phyloP scores from a whole-genome alignment of 371 early-diverging fungal genomes.

The Syncephalastrum monosporum region DNA sequence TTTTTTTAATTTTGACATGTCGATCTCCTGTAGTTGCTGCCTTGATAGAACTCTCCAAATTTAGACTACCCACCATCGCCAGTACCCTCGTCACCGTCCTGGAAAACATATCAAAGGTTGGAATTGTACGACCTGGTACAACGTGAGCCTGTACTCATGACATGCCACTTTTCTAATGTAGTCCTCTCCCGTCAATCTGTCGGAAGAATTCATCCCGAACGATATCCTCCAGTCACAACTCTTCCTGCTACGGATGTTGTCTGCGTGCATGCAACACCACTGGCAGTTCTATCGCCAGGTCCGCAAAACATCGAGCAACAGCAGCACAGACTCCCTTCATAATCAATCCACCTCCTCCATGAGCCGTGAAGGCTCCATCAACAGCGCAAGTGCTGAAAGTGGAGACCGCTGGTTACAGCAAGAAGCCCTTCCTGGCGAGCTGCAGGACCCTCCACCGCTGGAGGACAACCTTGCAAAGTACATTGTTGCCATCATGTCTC shows the following conservation, averaged over 20 bases:
- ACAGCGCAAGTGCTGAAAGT: constrained; percentile 8
- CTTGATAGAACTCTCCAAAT: constrained; percentile 66
- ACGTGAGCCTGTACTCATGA: background rate
- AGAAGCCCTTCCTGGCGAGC: constrained; percentile 21
- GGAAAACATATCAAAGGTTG: constrained; percentile 63
- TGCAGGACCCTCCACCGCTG: constrained; percentile 75
- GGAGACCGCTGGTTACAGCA: constrained; percentile 26
- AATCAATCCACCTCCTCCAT: constrained; percentile 6
- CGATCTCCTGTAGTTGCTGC: constrained; percentile 44
- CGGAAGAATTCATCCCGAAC: constrained; percentile 56
- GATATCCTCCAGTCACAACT: constrained; percentile 74
- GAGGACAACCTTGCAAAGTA: constrained; percentile 71
- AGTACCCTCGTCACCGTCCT: constrained; percentile 52
- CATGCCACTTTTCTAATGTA: constrained; percentile 2
- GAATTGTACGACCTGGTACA: constrained; percentile 7
- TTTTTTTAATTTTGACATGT: background rate
- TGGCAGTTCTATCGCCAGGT: constrained; percentile 66
- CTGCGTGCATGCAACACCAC: constrained; percentile 72
- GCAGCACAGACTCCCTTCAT: background rate
- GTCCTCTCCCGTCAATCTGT: constrained; percentile 38
- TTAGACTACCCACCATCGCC: constrained; percentile 59
- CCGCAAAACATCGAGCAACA: constrained; percentile 10
- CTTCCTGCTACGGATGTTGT: constrained; percentile 68
- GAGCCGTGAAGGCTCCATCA: constrained; percentile 22
- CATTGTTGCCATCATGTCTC: constrained; percentile 59